These are phyloP conservation scores for Hordeum marinum DNA, from an alignment of 176 grass and related monocot genomes.

Conservation along the genomic window DNA sequence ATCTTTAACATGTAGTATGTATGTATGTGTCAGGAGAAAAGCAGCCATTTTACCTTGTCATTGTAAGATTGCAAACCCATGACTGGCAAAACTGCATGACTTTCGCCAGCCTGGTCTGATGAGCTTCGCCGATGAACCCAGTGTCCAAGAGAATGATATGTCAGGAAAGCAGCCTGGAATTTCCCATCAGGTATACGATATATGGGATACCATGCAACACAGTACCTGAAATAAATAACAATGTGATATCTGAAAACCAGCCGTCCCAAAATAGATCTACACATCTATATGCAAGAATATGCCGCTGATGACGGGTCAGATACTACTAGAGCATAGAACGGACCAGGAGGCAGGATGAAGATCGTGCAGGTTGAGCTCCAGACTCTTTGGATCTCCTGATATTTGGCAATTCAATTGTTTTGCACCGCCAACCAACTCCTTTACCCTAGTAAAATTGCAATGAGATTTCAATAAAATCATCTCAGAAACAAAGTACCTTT, in stretches of 20 bases:
- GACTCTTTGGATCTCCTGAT: conserved; percentile 47
- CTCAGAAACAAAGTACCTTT: conserved; percentile 4
- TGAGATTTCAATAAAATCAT: conserved; percentile 21
- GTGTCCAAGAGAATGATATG: conserved; percentile 83
- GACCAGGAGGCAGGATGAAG: conserved; percentile 89
- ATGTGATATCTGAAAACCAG: neutral
- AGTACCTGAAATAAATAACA: conserved; percentile 62
- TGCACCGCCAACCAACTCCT: conserved; percentile 47
- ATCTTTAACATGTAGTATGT: neutral
- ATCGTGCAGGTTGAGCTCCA: conserved; percentile 52
- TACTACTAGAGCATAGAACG: conserved; percentile 27
- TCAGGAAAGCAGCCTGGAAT: conserved; percentile 87
- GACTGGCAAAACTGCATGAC: conserved; percentile 38
- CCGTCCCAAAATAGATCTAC: neutral
- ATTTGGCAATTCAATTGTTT: conserved; percentile 38
- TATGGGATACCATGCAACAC: conserved; percentile 94
- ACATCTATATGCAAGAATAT: conserved; percentile 11
- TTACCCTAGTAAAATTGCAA: conserved; percentile 54
- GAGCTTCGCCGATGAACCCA: conserved; percentile 26
- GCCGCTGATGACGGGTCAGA: neutral
- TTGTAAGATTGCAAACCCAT: conserved; percentile 79
- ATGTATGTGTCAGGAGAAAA: neutral
- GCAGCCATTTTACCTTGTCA: conserved; percentile 50
- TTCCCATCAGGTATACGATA: conserved; percentile 79
- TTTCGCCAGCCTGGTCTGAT: neutral